Evolutionary conservation across 2,329 filamentous ascomycete genomes (phyloP).

Genomic region (Aureobasidium sp.): DNA sequence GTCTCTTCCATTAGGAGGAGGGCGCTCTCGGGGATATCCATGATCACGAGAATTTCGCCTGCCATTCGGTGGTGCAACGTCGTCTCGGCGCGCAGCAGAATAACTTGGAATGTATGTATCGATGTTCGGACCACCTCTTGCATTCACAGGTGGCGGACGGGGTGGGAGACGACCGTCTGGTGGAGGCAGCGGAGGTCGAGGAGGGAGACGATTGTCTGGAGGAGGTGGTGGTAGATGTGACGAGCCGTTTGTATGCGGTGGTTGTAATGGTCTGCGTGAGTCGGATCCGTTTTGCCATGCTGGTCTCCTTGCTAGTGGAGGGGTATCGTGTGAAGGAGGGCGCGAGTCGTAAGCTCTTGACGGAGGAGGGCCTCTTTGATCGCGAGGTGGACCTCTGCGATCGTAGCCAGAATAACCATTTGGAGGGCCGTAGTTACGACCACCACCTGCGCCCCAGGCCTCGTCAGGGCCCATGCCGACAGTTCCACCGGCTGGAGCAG

Average conservation of each 20-base stretch:
- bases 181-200: conserved; percentile 26
- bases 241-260: conserved; percentile 12
- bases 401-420: conserved; percentile 21
- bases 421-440: conserved; percentile 20
- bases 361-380: conserved; percentile 29
- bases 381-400: conserved; percentile 18
- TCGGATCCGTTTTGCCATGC: conserved; percentile 17
- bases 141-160: conserved; percentile 21
- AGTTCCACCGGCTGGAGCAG: conserved; percentile 83
- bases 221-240: conserved; percentile 15
- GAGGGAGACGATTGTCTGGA: conserved; percentile 14
- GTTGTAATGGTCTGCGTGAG: conserved; percentile 15
- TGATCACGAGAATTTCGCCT: conserved; percentile 14
- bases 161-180: conserved; percentile 13
- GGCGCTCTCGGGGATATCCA: conserved; percentile 13
- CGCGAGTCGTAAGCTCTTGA: conserved; percentile 21
- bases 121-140: conserved; percentile 17
- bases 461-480: conserved; percentile 65
- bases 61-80: conserved; percentile 11
- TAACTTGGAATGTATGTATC: conserved; percentile 41
- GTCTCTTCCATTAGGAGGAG: conserved; percentile 17
- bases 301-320: conserved; percentile 2
- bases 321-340: conserved; percentile 5
- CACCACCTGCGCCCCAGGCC: conserved; percentile 21
- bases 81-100: conserved; percentile 16